phyloP scores from a whole-genome alignment of 768 basidiomycete species.

The Lentinula raphanica region DNA sequence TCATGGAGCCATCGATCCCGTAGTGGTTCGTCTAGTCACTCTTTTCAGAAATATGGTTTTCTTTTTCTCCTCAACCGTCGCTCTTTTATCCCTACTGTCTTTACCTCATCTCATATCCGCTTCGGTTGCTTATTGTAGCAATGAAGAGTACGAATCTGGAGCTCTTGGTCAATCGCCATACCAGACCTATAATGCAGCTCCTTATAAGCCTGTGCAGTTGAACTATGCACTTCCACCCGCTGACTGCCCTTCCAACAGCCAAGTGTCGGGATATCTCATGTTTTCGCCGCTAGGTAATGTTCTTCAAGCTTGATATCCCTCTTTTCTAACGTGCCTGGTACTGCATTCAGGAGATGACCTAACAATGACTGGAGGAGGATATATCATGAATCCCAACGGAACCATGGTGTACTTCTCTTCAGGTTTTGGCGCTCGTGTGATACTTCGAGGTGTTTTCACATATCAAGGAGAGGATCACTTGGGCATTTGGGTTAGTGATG shows the following conservation, averaged over 20 bases:
- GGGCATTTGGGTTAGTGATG: neutral
- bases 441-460: neutral
- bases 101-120: neutral
- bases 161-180: neutral
- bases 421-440: neutral
- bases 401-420: neutral
- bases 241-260: neutral
- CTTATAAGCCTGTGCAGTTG: neutral
- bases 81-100: neutral
- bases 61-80: neutral
- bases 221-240: neutral
- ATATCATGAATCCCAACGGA: conserved; percentile 1
- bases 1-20: neutral
- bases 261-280: neutral
- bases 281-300: neutral
- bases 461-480: neutral
- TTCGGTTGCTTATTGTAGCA: neutral
- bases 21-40: neutral
- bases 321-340: neutral
- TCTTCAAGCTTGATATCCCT: neutral
- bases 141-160: neutral
- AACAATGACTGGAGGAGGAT: neutral
- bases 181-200: neutral
- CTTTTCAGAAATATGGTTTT: neutral
- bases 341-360: neutral